Evolutionary conservation across 1,139 yeast species (phyloP).

Genomic region (Pichia sp.): DNA sequence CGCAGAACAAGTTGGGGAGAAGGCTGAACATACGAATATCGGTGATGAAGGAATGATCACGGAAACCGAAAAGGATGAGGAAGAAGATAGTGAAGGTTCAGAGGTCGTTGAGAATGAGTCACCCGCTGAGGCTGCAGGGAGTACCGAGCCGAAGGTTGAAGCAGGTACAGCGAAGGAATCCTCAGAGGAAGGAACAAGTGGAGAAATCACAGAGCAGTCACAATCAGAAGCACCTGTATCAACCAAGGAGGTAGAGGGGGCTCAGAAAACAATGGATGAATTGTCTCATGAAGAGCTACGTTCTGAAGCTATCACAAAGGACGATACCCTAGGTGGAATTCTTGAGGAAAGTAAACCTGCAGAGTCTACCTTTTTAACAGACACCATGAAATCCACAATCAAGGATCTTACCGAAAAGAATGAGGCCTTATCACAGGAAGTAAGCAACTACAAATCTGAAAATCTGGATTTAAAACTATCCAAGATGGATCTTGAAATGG

Average conservation of each 20-base stretch:
- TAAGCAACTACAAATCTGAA: conserved; percentile 14
- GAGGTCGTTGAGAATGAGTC: background rate
- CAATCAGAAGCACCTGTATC: background rate
- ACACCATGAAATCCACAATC: conserved; percentile 15
- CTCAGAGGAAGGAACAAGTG: background rate
- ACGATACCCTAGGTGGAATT: conserved; percentile 16
- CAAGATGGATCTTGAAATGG: conserved; percentile 22
- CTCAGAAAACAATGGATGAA: no score
- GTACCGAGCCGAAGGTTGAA: no score
- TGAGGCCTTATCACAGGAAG: conserved; percentile 8
- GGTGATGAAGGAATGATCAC: background rate
- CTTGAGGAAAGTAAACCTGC: conserved; percentile 10
- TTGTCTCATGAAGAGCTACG: no score
- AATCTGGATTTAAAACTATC: conserved; percentile 20
- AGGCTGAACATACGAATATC: background rate
- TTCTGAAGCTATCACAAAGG: no score
- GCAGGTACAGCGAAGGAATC: background rate
- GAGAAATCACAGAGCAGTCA: background rate
- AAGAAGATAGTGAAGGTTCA: background rate
- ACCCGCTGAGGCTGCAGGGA: background rate
- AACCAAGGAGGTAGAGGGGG: no score
- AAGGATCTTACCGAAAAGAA: conserved; percentile 12
- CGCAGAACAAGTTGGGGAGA: background rate
- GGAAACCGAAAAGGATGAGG: background rate
- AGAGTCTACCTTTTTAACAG: conserved; percentile 19